Conservation (phyloP, 1,139 yeast species). For the Kluyveromyces sp. region DNA sequence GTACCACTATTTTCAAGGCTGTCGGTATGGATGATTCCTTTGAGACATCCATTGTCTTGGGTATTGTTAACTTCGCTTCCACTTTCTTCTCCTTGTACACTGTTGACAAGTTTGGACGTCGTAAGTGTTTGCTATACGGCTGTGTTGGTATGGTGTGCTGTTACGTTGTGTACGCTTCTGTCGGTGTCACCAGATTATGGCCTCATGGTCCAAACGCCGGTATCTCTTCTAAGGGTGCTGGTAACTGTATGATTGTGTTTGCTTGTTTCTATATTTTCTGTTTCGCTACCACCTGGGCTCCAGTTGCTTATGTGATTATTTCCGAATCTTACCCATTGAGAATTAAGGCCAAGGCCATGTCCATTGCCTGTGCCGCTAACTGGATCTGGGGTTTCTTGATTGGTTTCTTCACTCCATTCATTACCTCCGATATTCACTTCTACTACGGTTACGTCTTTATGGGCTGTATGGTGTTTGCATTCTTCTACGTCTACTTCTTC, state of each 20-base stretch:
- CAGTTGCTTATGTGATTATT: constrained; percentile 62
- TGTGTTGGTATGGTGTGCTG: constrained; percentile 51
- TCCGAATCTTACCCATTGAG: constrained; percentile 76
- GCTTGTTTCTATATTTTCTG: constrained; percentile 71
- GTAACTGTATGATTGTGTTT: constrained; percentile 71
- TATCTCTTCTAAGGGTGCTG: constrained; percentile 40
- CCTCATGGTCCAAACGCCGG: constrained; percentile 35
- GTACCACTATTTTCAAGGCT: constrained; percentile 61
- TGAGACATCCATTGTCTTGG: constrained; percentile 61
- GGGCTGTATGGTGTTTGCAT: constrained; percentile 55
- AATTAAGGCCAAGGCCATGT: constrained; percentile 72
- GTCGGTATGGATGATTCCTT: constrained; percentile 62
- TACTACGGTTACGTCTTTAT: constrained; percentile 71
- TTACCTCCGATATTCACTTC: constrained; percentile 46
- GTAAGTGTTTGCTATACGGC: constrained; percentile 52
- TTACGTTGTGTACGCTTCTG: constrained; percentile 50
- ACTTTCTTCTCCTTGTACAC: constrained; percentile 56
- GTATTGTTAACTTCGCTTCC: constrained; percentile 63
- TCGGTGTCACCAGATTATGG: constrained; percentile 54
- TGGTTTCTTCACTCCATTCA: constrained; percentile 72
- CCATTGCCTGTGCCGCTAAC: constrained; percentile 63
- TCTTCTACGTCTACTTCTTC: constrained; percentile 56
- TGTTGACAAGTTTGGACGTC: constrained; percentile 59
- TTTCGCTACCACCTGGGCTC: constrained; percentile 83
- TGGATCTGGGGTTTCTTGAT: constrained; percentile 77